Base-by-base conservation (phyloP, 306 rosid species). In the Clitoria ternatea region DNA sequence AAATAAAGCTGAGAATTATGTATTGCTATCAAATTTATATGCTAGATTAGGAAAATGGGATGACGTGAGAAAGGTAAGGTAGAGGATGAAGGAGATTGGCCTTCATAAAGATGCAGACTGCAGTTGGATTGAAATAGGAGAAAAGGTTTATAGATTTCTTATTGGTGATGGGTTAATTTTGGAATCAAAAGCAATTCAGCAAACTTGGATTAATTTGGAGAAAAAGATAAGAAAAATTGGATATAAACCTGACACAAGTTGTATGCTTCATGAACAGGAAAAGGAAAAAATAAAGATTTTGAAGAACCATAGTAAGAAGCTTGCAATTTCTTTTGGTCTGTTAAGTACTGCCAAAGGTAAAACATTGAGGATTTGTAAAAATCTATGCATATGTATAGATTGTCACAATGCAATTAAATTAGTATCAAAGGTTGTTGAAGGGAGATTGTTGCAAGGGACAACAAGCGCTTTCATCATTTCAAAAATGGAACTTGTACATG, bases 71-170 rank as follows among this genome's bases (percentile, higher is more conserved):
- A 48, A 79, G 44, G 80, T 84, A 49, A 18, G 93, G 77, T 84
- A 26, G 69, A 85, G 36, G 73, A 91, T 91, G 96, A 88, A 86
- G 82, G 87, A 76, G 47, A 75, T 40, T 26, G 85, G 90, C 62
- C 80, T 88, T 45, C 86, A 70, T 48, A 91, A 91, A 72, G 92
- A 81, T 43, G 89, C 88, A 26, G 96, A 92, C 5, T 77, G 78
- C 65, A 86, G 96, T 72, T 85, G 97, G 97, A 91, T 86, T 76
- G 92, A 88, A 74, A 50, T 81, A n/a, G 83, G 80, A 49, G 92
- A 92, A 7, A 79, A 83, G 75, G 79, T 85, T 52, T 72, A 85
- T 82, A 80, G 85, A 73, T 91, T 91, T 69, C 14, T 85, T 61
- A 90, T 77, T 7, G 85, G 92, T 43, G 89, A 86, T 45, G 70